Percentiles rank a stretch among this genome's conserved stretches.
Evolutionary conservation across 352 stramenopile species (phyloP).

Genomic region (Globisporangium iwayamae): DNA sequence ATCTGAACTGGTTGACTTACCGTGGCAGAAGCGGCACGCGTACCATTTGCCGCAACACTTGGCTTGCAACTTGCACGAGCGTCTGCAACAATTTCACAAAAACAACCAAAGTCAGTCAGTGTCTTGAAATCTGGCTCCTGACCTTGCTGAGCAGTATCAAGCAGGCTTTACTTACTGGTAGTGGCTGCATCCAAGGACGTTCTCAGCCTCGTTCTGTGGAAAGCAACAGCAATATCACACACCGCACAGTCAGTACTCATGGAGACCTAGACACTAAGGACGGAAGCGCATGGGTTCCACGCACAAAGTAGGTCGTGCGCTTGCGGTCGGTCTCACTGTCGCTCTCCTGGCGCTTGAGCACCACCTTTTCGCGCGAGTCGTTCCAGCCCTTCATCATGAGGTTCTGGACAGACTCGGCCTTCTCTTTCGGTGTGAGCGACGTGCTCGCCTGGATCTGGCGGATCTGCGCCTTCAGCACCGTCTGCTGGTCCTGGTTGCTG

Average conservation of each 20-base stretch:
- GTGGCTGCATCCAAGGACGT: conserved; percentile 76
- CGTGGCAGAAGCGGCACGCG: conserved; percentile 88
- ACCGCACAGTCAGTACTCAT: neutral
- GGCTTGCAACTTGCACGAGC: conserved; percentile 73
- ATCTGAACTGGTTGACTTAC: conserved; percentile 27
- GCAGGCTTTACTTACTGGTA: conserved; percentile 59
- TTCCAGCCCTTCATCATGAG: conserved; percentile 88
- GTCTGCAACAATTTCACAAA: conserved; percentile 21
- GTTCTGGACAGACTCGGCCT: conserved; percentile 77
- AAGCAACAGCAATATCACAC: neutral
- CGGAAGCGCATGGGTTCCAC: neutral
- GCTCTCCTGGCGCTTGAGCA: conserved; percentile 31
- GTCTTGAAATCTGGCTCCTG: neutral
- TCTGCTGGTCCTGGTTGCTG: conserved; percentile 53
- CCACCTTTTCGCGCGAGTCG: conserved; percentile 56
- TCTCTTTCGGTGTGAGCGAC: conserved; percentile 76
- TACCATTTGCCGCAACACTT: conserved; percentile 90
- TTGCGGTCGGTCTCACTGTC: conserved; percentile 49
- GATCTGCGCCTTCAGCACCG: conserved; percentile 67
- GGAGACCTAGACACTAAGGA: neutral
- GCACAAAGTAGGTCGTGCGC: conserved; percentile 54
- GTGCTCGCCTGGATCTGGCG: conserved; percentile 74
- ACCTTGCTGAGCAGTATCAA: neutral
- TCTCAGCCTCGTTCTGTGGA: conserved; percentile 51
- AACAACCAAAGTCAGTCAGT: neutral